These are phyloP conservation scores for Beauveria varroae DNA, from an alignment of 2,329 filamentous ascomycete species.

Conservation along the genomic window DNA sequence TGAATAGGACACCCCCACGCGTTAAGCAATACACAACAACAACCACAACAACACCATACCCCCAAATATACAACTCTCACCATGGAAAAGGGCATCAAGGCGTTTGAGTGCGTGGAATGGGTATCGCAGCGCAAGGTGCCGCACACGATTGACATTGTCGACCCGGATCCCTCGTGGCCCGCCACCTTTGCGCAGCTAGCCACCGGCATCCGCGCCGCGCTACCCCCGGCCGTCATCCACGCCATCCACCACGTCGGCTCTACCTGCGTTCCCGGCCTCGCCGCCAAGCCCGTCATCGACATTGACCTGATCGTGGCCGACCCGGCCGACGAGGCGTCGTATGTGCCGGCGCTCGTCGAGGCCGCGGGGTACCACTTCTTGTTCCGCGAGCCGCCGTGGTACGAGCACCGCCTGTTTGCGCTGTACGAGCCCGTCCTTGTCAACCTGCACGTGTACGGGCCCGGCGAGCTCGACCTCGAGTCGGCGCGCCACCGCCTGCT, in stretches of 20 bases:
- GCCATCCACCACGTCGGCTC: constrained; percentile 36
- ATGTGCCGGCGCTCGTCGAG: constrained; percentile 33
- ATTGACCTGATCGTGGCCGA: constrained; percentile 37
- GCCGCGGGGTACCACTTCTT: constrained; percentile 32
- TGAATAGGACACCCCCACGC: too few relatives aligned
- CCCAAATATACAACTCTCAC: not conserved
- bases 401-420: constrained; percentile 34
- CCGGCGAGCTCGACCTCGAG: constrained; percentile 30
- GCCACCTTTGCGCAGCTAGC: constrained; percentile 18
- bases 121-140: constrained; percentile 13
- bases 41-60: not conserved
- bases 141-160: constrained; percentile 19
- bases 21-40: too few relatives aligned
- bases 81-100: constrained; percentile 7
- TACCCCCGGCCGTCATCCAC: constrained; percentile 21
- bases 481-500: constrained; percentile 33
- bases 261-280: constrained; percentile 34
- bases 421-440: constrained; percentile 21
- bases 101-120: constrained; percentile 7
- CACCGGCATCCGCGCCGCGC: constrained; percentile 20
- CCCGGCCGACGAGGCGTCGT: constrained; percentile 27
- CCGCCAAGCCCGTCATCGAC: constrained; percentile 40
- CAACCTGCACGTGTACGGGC: constrained; percentile 38
- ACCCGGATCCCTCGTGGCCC: constrained; percentile 24
- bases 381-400: constrained; percentile 33